Evolutionary conservation across 192 early-diverging fungal genomes (phyloP).

Genomic region (Coemansia sp.): DNA sequence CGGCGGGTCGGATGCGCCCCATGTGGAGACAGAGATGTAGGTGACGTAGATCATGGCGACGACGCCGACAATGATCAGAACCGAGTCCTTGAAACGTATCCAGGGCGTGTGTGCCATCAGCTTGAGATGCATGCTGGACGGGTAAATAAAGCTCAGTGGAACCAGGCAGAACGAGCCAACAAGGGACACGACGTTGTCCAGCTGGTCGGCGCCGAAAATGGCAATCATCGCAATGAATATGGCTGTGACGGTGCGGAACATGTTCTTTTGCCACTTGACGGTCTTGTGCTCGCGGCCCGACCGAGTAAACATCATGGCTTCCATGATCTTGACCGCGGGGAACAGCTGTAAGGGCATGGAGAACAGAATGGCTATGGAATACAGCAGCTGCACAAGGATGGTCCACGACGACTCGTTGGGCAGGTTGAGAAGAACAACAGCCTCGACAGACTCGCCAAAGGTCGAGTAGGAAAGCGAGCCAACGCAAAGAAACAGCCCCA

Average conservation of each 20-base stretch:
- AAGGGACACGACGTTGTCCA: conserved; percentile 83
- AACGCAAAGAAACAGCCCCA: conserved; percentile 79
- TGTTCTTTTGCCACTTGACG: conserved; percentile 90
- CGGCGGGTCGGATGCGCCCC: conserved; percentile 44
- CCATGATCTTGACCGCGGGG: conserved; percentile 91
- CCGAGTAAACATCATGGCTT: conserved; percentile 78
- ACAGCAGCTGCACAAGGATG: conserved; percentile 78
- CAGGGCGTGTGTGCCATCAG: conserved; percentile 58
- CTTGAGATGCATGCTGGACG: conserved; percentile 82
- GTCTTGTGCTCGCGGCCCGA: conserved; percentile 75
- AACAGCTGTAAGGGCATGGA: conserved; percentile 94
- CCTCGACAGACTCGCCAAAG: conserved; percentile 84
- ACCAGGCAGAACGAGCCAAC: conserved; percentile 82
- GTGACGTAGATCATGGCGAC: conserved; percentile 86
- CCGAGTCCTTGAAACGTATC: conserved; percentile 59
- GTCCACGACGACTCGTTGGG: conserved; percentile 70
- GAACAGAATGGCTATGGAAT: conserved; percentile 92
- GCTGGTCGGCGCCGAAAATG: conserved; percentile 75
- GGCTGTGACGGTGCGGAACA: conserved; percentile 69
- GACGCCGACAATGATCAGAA: conserved; percentile 70
- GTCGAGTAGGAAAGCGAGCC: conserved; percentile 86
- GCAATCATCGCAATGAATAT: conserved; percentile 73
- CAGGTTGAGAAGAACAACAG: conserved; percentile 88
- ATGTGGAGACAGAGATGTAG: conserved; percentile 39
- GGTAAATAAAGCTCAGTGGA: conserved; percentile 87